Evolutionary conservation across 768 basidiomycete species (phyloP).

Genomic region (Tulasnella sp.): DNA sequence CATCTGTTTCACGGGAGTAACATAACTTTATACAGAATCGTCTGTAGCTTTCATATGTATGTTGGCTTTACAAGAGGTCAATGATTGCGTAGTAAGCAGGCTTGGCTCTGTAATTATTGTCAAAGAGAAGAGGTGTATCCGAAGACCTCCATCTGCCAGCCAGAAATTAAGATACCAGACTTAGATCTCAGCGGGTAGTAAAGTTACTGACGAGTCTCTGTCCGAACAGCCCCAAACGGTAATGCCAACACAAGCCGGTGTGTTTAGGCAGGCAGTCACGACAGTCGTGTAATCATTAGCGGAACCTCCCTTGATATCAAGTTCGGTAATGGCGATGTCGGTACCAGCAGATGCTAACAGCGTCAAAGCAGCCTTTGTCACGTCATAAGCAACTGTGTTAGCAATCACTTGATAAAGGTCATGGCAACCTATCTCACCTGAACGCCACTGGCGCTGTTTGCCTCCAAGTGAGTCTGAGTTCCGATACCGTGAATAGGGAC

Average conservation of each 20-base stretch:
- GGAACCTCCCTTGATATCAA: no score
- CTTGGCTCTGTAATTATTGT: slow-evolving; percentile 5
- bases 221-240: slow-evolving; percentile 9
- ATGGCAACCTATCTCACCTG: no score
- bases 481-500: neutral
- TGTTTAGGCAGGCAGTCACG: neutral
- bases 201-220: neutral
- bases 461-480: neutral
- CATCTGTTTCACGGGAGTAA: no score
- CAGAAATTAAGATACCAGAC: neutral
- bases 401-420: no score
- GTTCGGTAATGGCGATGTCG: neutral
- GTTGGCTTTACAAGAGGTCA: neutral
- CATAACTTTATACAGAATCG: no score
- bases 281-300: neutral
- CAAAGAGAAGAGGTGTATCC: slow-evolving; percentile 7
- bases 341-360: neutral
- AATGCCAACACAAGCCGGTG: neutral
- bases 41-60: no score
- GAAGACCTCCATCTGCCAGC: slow-evolving; percentile 2
- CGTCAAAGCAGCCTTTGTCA: neutral
- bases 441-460: neutral
- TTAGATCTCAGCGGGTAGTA: neutral
- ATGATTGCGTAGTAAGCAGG: slow-evolving; percentile 8
- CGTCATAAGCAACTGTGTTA: neutral